Evolutionary conservation across 768 basidiomycete genomes (phyloP).

Genomic region (Amanita brunnescens): DNA sequence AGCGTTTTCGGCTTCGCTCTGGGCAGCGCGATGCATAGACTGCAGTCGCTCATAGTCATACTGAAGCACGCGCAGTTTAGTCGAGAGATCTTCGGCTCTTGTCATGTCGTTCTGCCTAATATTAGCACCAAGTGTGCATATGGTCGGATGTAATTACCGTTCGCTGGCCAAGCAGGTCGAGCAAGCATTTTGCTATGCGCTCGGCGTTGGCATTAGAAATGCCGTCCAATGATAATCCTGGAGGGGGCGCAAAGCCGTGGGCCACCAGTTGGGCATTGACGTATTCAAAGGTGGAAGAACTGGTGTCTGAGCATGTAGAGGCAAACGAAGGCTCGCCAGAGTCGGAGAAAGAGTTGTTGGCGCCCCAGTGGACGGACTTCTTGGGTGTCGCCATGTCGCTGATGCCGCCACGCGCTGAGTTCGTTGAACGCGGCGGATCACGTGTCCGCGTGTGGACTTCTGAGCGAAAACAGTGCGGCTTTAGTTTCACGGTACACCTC

Average conservation of each 20-base stretch:
- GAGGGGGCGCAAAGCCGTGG: conserved; percentile 61
- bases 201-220: conserved; percentile 47
- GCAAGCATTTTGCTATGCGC: conserved; percentile 60
- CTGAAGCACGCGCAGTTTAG: conserved; percentile 65
- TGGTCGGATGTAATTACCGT: conserved; percentile 41
- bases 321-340: conserved; percentile 34
- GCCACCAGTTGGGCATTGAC: conserved; percentile 77
- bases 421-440: conserved; percentile 16
- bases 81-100: conserved; percentile 65
- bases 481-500: too few species aligned
- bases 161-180: conserved; percentile 67
- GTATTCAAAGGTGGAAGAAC: conserved; percentile 60
- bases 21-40: conserved; percentile 51
- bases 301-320: conserved; percentile 29
- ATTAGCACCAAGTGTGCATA: not conserved
- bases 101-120: conserved; percentile 55
- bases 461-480: too few species aligned
- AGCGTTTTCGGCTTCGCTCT: conserved; percentile 57
- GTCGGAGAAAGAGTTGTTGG: conserved; percentile 33
- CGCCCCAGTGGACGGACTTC: conserved; percentile 46
- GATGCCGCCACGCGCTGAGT: not conserved
- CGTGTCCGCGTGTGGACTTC: conserved; percentile 18
- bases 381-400: conserved; percentile 26
- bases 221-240: conserved; percentile 64
- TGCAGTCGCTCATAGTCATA: conserved; percentile 76